Conservation (phyloP, 768 basidiomycete species). For the Lactarius evosmus region DNA sequence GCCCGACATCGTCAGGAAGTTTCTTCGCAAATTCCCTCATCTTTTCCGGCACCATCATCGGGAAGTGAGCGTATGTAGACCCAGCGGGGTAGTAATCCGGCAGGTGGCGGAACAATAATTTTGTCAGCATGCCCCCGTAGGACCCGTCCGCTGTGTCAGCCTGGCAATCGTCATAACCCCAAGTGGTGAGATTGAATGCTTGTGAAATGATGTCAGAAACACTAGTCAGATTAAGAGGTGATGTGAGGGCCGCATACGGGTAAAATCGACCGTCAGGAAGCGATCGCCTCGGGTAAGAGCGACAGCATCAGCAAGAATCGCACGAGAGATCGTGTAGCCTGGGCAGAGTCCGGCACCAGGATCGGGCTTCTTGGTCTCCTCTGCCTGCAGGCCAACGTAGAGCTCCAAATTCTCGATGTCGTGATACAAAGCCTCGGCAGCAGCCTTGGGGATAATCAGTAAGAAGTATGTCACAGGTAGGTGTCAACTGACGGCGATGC, state of each 20-base stretch:
- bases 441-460: slow-evolving; percentile 39
- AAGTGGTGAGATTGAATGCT: slow-evolving; percentile 74
- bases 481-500: slow-evolving; percentile 28
- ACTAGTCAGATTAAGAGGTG: neutral
- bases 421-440: slow-evolving; percentile 63
- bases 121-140: slow-evolving; percentile 70
- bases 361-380: slow-evolving; percentile 60
- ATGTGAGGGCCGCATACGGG: slow-evolving; percentile 47
- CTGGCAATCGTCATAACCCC: slow-evolving; percentile 76
- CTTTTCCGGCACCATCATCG: slow-evolving; percentile 62
- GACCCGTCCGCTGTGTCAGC: slow-evolving; percentile 63
- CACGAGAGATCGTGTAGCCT: slow-evolving; percentile 78
- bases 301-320: slow-evolving; percentile 80
- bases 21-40: slow-evolving; percentile 44
- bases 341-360: slow-evolving; percentile 77
- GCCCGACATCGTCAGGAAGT: slow-evolving; percentile 33
- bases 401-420: slow-evolving; percentile 80
- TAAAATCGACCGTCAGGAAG: slow-evolving; percentile 73
- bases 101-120: slow-evolving; percentile 67
- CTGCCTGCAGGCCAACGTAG: slow-evolving; percentile 53
- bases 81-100: slow-evolving; percentile 64
- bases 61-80: slow-evolving; percentile 75
- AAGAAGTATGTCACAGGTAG: neutral
- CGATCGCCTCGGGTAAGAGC: slow-evolving; percentile 74
- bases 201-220: slow-evolving; percentile 4